Base-by-base conservation (phyloP, 345 rosid genomes). In the Pugionium dolabratum region DNA sequence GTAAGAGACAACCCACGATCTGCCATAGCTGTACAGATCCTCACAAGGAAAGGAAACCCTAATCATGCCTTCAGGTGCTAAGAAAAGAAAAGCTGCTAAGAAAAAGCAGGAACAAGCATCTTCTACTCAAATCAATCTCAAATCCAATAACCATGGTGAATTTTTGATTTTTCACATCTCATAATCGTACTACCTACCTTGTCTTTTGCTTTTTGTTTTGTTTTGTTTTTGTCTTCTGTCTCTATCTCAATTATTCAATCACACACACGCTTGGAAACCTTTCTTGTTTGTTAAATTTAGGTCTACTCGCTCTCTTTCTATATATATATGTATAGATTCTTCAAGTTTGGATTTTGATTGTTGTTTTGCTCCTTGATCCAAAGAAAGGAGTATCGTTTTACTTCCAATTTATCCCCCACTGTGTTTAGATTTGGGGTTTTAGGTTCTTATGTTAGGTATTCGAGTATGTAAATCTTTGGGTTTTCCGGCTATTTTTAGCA, bases 61-160 rank as follows among this genome's bases (percentile, higher is more conserved):
- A 36, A 40, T 40, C 89, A 94, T 90, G 99, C 95, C 99, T 47
- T 56, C 90, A 44, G 92, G 92, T 78, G 45, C 96, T 7, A 94
- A 79, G 86, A 94, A 78, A 85, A 86, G 99, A 58, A 94, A 86
- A 77, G 96, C 92, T 56, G 92, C 92, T 44, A 86, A 78, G 95
- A 94, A 88, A 80, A 90, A 83, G 96, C 88, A 80, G 81, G 81
- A 79, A 78, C 83, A 78, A 65, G 28, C 72, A 18, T 59, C 76
- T 50, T 64, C 83, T 69, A 29, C 59, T 79, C 80, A 2, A 70
- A 76, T 2, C 79, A 60, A 50, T 65, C 77, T 59, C 72, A 61
- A 67, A 62, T 34, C 74, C 60, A 78, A 41, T 71, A 59, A 79
- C 66, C 73, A 59, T 57, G 93, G 87, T 85, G 36, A 37, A 1